Evolutionary conservation across 1,284 basidiomycete species (phyloP).

Genomic region (Pseudozyma sp.): DNA sequence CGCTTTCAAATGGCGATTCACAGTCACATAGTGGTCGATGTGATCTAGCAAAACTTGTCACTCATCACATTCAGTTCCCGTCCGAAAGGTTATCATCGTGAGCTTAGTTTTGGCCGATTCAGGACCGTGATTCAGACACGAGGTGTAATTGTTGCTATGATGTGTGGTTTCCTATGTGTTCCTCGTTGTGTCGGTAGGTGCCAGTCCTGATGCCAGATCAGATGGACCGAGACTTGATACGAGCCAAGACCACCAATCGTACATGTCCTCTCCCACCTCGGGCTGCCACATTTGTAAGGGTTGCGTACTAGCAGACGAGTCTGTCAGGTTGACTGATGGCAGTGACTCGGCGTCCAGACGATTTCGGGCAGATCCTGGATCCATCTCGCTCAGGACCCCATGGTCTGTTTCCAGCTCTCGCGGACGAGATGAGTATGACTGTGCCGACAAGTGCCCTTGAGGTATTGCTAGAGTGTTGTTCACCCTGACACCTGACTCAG

Average conservation of each 20-base stretch:
- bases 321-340: not conserved
- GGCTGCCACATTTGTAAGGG: constrained; percentile 9
- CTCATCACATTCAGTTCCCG: no score
- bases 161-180: not conserved
- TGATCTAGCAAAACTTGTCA: no score
- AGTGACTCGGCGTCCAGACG: not conserved
- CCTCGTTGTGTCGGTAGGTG: not conserved
- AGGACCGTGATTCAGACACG: no score
- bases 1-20: no score
- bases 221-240: constrained; percentile 21
- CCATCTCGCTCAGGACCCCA: no score
- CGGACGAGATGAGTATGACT: no score
- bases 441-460: not conserved
- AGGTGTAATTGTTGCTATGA: not conserved
- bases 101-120: no score
- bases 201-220: not conserved
- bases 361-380: no score
- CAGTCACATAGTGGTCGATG: no score
- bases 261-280: constrained; percentile 18
- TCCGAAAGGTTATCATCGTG: no score
- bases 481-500: not conserved
- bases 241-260: constrained; percentile 43
- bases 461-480: not conserved
- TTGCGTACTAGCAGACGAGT: not conserved
- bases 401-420: no score